Base-by-base conservation (phyloP, 495 filamentous ascomycete genomes). In the Penicillium goetzii region DNA sequence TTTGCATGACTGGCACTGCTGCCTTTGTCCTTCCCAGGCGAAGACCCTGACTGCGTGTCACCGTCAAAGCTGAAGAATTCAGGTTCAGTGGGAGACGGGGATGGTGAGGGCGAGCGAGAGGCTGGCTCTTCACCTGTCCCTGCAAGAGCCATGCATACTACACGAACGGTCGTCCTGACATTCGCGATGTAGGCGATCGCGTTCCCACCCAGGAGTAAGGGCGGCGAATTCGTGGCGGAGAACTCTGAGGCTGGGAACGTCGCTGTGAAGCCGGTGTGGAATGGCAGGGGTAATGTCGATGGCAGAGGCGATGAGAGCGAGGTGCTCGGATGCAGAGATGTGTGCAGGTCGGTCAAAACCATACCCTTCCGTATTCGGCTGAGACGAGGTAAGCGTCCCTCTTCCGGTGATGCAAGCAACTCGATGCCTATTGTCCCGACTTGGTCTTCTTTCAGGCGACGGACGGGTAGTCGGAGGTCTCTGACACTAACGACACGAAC, bases 341-440 rank as follows among this genome's bases (percentile, higher is more conserved):
- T 26, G 72, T 85, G 64, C 85, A 84, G 79, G 58, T 88, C 79
- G 9, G 86, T 82, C 11, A 97, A 72, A 6, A 97, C 86, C 88
- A 95, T 93, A 21, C 94, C 94, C 70, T 93, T 95, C 43, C 92
- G 86, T 19, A 95, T 81, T 34, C 85, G 82, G 53, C 71, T 73
- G 43, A 80, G 66, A 19, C 68, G 71, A 14, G 70, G 71, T 4
- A 65, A 56, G 17, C 62, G 56, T 11, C 68, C 70, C 12, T 72
- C 60, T 10, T 74, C 62, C 30, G 68, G 59, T 23, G 64, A 65
- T 2, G 72, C 62, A 45, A 84, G 75, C 1, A 90, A 86, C 21
- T 90, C 84, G 60, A 97, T 78, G 3, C 93, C 94, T 28, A 99
- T 86, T 2, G 92, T 96, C 2, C 96, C 95, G 2, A 95, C 94